Conservation (phyloP, 148 eudicot species). For the Beta vulgaris region DNA sequence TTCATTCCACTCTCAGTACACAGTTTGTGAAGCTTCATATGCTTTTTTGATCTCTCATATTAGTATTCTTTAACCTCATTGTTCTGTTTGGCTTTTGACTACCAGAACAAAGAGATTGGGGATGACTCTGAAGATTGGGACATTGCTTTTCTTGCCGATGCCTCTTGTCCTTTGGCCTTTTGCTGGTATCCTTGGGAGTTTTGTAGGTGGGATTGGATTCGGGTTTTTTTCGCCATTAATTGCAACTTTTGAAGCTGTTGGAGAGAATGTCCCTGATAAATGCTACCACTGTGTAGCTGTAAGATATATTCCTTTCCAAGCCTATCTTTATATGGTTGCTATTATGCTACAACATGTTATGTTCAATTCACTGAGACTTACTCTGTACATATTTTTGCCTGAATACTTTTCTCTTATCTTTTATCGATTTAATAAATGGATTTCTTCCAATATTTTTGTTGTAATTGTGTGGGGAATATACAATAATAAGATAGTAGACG, state of each 20-base stretch:
- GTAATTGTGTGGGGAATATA: no score
- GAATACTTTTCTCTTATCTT: no score
- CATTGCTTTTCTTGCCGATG: conserved; percentile 45
- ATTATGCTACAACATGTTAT: no score
- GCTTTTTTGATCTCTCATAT: background rate
- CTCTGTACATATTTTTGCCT: no score
- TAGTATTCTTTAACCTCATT: background rate
- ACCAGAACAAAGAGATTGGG: conserved; percentile 77
- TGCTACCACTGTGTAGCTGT: conserved; percentile 61
- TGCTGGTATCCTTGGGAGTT: conserved; percentile 52
- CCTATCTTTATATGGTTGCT: background rate
- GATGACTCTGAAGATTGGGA: conserved; percentile 52
- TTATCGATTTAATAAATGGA: no score
- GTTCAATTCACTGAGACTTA: no score
- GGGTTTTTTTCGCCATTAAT: conserved; percentile 78
- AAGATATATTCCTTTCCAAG: conserved; percentile 5
- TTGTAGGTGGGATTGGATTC: conserved; percentile 68
- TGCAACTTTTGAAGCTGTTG: conserved; percentile 85
- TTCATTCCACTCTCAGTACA: background rate
- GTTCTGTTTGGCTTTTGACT: background rate
- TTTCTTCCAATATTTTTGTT: no score
- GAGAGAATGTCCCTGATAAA: conserved; percentile 53
- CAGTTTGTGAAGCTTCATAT: background rate
- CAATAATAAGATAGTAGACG: no score
- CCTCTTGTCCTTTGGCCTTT: conserved; percentile 73